A percentile compares a stretch with the other conserved stretches of the same genome.
These are phyloP conservation scores for Mycena citricolor DNA, from an alignment of 1,284 basidiomycete species.

Conservation along the genomic window DNA sequence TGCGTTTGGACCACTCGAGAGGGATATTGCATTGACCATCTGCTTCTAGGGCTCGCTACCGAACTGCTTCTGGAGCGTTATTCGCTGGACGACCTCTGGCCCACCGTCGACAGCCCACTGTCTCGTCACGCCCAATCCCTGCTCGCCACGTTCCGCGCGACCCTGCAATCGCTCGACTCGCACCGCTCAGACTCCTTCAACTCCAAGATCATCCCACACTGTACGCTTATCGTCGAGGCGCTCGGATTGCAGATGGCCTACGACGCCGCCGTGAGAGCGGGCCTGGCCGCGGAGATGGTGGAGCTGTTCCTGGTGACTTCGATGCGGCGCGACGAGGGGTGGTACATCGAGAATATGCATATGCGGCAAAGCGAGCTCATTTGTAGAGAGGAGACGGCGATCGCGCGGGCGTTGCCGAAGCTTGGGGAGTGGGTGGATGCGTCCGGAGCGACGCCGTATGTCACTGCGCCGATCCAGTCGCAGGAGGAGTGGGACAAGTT, in stretches of 20 bases:
- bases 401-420: slow-evolving; percentile 5
- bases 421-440: slow-evolving; percentile 6
- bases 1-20: slow-evolving; percentile 23
- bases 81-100: slow-evolving; percentile 19
- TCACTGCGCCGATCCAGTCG: slow-evolving; percentile 17
- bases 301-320: slow-evolving; percentile 27
- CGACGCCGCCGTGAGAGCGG: slow-evolving; percentile 27
- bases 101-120: slow-evolving; percentile 32
- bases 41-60: slow-evolving; percentile 24
- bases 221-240: slow-evolving; percentile 26
- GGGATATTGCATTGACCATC: background rate
- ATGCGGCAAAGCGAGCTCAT: background rate
- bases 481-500: slow-evolving; percentile 13
- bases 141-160: slow-evolving; percentile 29
- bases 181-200: slow-evolving; percentile 25
- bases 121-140: slow-evolving; percentile 38
- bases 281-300: slow-evolving; percentile 22
- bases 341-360: slow-evolving; percentile 27
- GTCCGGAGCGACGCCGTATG: slow-evolving; percentile 11
- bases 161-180: no score
- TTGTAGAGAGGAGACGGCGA: slow-evolving; percentile 5
- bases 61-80: slow-evolving; percentile 28
- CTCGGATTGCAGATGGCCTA: slow-evolving; percentile 34
- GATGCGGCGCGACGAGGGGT: slow-evolving; percentile 26
- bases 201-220: slow-evolving; percentile 29